Percentiles rank a stretch among this genome's conserved stretches.
phyloP scores from a whole-genome alignment of 495 filamentous ascomycete species.

The Aspergillus ostianus region DNA sequence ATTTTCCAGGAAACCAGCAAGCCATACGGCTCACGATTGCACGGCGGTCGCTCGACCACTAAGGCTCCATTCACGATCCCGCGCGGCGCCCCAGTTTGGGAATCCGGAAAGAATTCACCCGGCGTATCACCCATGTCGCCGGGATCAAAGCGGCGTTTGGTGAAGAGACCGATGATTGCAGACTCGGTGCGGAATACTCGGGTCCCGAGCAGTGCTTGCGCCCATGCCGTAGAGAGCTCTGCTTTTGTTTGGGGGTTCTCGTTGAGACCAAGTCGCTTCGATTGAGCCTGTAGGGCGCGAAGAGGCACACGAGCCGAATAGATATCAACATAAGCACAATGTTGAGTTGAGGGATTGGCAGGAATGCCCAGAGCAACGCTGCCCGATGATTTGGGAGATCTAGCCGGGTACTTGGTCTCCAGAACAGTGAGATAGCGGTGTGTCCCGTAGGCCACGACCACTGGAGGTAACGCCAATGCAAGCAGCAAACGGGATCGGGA shows the following conservation, averaged over 20 bases:
- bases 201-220: constrained; percentile 22
- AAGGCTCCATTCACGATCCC: constrained; percentile 23
- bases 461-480: constrained; percentile 17
- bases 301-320: constrained; percentile 30
- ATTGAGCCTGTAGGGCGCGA: constrained; percentile 10
- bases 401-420: constrained; percentile 32
- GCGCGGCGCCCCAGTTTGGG: constrained; percentile 10
- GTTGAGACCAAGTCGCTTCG: constrained; percentile 1
- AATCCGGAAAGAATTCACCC: constrained; percentile 11
- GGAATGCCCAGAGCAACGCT: constrained; percentile 24
- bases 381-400: constrained; percentile 13
- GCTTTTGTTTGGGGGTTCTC: neutral
- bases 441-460: constrained; percentile 20
- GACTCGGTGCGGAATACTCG: constrained; percentile 23
- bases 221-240: constrained; percentile 30
- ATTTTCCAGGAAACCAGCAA: constrained; percentile 28
- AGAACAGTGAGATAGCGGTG: constrained; percentile 27
- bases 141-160: constrained; percentile 7
- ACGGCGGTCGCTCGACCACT: constrained; percentile 18
- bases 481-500: constrained; percentile 14
- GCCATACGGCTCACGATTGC: constrained; percentile 13
- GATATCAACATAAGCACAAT: constrained; percentile 31
- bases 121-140: constrained; percentile 23
- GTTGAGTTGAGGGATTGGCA: constrained; percentile 17
- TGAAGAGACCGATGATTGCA: constrained; percentile 22